Percentiles rank a stretch among this genome's conserved stretches.
These are phyloP conservation scores for Bruguiera gymnorhiza DNA, from an alignment of 345 rosid genomes.

Conservation along the genomic window DNA sequence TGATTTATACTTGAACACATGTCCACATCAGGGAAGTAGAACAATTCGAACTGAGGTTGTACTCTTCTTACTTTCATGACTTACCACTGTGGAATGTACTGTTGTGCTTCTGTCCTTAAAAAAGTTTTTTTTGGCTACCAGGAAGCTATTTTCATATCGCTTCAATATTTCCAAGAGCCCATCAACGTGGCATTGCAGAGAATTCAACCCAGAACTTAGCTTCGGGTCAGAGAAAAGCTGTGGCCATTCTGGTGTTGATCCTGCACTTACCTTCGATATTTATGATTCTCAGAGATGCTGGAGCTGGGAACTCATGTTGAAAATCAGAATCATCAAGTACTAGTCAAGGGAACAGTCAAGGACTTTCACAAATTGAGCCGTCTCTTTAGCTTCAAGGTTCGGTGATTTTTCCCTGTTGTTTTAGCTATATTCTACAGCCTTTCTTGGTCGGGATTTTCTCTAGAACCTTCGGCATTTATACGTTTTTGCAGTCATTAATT, in stretches of 20 bases:
- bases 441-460: too few species aligned
- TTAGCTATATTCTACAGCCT: too few species aligned
- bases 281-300: neutral
- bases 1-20: slow-evolving; percentile 71
- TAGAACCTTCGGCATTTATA: too few species aligned
- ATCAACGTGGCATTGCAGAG: slow-evolving; percentile 49
- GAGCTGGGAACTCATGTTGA: neutral
- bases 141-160: slow-evolving; percentile 86
- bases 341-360: neutral
- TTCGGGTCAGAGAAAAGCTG: neutral
- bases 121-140: slow-evolving; percentile 21
- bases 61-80: slow-evolving; percentile 3
- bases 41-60: slow-evolving; percentile 84
- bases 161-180: slow-evolving; percentile 87
- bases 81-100: neutral
- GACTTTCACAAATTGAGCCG: neutral
- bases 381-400: too few species aligned
- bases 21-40: slow-evolving; percentile 92
- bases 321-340: neutral
- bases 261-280: neutral
- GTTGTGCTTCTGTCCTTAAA: neutral
- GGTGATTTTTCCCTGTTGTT: too few species aligned
- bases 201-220: slow-evolving; percentile 5
- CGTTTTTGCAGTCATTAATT: too few species aligned
- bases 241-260: neutral